Conservation (phyloP, 345 rosid genomes). For the Sonneratia alba region DNA sequence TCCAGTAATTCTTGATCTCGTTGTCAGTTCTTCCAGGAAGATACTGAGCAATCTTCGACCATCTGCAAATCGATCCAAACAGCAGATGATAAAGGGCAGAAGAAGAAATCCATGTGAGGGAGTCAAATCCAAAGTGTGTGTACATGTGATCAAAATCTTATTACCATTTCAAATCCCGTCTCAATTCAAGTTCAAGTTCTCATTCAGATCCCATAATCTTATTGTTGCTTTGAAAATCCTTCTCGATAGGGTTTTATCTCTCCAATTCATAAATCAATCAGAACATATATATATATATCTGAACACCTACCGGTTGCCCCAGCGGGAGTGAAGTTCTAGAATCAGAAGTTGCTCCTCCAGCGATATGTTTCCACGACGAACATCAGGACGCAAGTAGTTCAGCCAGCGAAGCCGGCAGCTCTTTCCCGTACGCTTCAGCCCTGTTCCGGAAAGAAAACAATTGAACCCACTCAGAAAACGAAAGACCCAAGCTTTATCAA, state of each 20-base stretch:
- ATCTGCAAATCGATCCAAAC: slow-evolving; percentile 24
- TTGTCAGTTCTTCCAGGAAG: slow-evolving; percentile 95
- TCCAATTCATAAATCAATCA: background rate
- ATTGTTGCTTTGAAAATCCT: too few species aligned
- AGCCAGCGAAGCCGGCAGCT: slow-evolving; percentile 94
- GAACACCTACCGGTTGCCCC: slow-evolving; percentile 72
- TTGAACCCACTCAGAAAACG: background rate
- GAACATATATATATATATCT: background rate
- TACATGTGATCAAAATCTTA: too few species aligned
- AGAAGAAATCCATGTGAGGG: background rate
- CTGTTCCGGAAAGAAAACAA: slow-evolving; percentile 24
- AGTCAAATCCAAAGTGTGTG: background rate
- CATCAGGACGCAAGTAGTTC: slow-evolving; percentile 86
- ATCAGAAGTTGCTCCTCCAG: slow-evolving; percentile 87
- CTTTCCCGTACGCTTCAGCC: slow-evolving; percentile 86
- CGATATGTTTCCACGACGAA: slow-evolving; percentile 88
- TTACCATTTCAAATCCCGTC: too few species aligned
- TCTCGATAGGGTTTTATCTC: background rate
- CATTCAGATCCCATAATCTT: too few species aligned
- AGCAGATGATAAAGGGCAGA: too few species aligned
- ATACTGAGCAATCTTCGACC: slow-evolving; percentile 90
- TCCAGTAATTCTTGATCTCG: slow-evolving; percentile 96
- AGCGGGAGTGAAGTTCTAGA: slow-evolving; percentile 85
- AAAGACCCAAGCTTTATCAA: background rate
- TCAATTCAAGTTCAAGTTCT: too few species aligned